Evolutionary conservation across 1,139 yeast genomes (phyloP).

Genomic region (Taiozyma sp.): DNA sequence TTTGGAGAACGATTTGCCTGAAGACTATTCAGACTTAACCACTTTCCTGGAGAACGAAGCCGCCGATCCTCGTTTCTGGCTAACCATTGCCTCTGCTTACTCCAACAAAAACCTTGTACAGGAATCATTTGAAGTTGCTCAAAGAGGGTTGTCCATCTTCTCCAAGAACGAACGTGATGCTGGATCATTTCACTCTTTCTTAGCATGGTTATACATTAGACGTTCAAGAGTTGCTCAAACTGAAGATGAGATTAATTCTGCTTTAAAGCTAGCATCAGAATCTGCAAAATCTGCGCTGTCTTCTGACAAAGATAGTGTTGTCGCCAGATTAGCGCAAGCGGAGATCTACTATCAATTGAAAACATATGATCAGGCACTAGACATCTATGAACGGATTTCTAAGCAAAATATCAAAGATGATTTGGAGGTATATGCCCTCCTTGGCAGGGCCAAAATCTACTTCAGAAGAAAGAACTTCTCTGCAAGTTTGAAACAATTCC

Average conservation of each 20-base stretch:
- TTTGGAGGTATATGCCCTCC: conserved; percentile 66
- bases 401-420: conserved; percentile 32
- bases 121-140: conserved; percentile 62
- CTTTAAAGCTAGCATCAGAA: conserved; percentile 28
- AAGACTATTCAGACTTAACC: conserved; percentile 79
- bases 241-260: conserved; percentile 24
- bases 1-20: conserved; percentile 71
- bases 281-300: conserved; percentile 31
- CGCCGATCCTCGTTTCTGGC: conserved; percentile 76
- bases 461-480: conserved; percentile 68
- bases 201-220: conserved; percentile 70
- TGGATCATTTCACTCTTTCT: conserved; percentile 56
- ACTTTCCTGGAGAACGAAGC: conserved; percentile 73
- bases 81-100: conserved; percentile 76
- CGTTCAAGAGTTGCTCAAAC: conserved; percentile 36
- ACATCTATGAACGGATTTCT: conserved; percentile 50
- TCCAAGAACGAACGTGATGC: conserved; percentile 31
- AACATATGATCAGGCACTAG: conserved; percentile 61
- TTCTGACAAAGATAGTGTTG: conserved; percentile 37
- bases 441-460: conserved; percentile 81
- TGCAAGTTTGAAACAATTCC: conserved; percentile 75
- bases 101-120: conserved; percentile 51
- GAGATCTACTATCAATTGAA: conserved; percentile 42
- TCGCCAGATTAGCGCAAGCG: conserved; percentile 58
- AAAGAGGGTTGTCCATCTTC: conserved; percentile 48